These are phyloP conservation scores for Thinopyrum elongatum DNA, from an alignment of 176 grass and related monocot genomes.

Conservation along the genomic window DNA sequence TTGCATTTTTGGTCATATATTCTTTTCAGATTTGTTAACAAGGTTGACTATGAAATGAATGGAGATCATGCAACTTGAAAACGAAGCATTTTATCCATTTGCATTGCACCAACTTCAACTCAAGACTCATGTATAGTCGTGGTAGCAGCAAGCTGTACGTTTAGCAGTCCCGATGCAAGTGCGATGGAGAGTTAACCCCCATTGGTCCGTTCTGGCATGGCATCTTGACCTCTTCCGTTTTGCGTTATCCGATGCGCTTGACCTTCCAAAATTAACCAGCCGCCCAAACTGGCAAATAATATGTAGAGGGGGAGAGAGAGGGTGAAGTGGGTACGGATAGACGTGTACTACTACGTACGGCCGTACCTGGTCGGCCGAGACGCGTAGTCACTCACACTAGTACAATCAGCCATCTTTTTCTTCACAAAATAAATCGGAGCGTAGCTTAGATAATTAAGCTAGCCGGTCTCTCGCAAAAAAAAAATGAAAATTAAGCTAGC, in stretches of 20 bases:
- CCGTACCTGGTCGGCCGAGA: conserved; percentile 21
- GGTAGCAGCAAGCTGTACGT: too few species aligned
- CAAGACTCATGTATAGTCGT: too few species aligned
- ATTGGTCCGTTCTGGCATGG: neutral
- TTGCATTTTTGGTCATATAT: too few species aligned
- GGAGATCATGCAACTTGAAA: too few species aligned
- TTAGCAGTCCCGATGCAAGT: neutral
- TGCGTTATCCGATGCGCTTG: neutral
- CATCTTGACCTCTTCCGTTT: neutral
- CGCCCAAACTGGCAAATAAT: conserved; percentile 7
- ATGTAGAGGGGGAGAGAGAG: neutral
- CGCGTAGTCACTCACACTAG: neutral
- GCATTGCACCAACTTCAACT: too few species aligned
- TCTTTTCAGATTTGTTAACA: too few species aligned
- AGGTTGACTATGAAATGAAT: too few species aligned
- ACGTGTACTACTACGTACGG: conserved; percentile 25
- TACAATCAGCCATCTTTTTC: neutral
- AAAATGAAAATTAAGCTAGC: too few species aligned
- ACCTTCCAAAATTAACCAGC: conserved; percentile 22
- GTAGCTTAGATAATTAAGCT: neutral
- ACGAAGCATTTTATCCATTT: too few species aligned
- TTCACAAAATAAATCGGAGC: neutral
- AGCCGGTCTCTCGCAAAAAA: too few species aligned
- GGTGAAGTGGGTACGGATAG: neutral
- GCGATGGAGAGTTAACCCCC: neutral